Conservation (phyloP, 2,329 filamentous ascomycete genomes). For the Fusarium dimerum region DNA sequence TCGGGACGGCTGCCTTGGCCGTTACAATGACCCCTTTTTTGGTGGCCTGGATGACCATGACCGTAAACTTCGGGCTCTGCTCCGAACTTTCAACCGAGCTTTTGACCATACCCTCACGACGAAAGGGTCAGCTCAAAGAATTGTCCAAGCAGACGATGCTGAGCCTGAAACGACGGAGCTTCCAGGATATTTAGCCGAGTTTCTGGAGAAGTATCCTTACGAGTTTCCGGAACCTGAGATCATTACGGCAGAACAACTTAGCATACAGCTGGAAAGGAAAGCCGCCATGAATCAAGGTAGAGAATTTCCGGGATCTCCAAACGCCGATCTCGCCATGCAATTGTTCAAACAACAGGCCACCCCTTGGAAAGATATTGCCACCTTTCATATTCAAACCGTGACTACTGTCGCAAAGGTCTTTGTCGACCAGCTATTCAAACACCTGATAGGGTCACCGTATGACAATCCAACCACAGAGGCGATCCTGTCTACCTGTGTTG, state of each 20-base stretch:
- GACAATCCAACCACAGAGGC: constrained; percentile 20
- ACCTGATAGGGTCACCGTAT: constrained; percentile 30
- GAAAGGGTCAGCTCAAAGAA: constrained; percentile 23
- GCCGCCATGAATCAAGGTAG: constrained; percentile 41
- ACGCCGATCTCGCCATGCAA: constrained; percentile 37
- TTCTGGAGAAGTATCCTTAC: constrained; percentile 32
- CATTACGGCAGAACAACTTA: constrained; percentile 19
- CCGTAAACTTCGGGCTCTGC: constrained; percentile 32
- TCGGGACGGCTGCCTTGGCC: constrained; percentile 30
- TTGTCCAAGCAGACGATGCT: constrained; percentile 7
- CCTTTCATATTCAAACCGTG: constrained; percentile 37
- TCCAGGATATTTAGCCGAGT: constrained; percentile 30
- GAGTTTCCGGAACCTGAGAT: constrained; percentile 28
- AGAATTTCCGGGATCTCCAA: constrained; percentile 42
- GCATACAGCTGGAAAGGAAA: constrained; percentile 31
- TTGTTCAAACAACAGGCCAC: constrained; percentile 41
- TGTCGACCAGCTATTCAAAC: constrained; percentile 37
- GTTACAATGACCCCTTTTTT: constrained; percentile 41
- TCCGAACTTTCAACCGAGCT: constrained; percentile 33
- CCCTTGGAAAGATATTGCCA: constrained; percentile 42
- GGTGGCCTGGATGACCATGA: constrained; percentile 16
- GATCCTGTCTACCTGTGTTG: constrained; percentile 27
- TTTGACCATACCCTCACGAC: constrained; percentile 31
- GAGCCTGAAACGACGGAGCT: background rate
- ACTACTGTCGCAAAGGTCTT: constrained; percentile 34